Percentiles rank a stretch among this genome's conserved stretches.
Evolutionary conservation across 495 filamentous ascomycete genomes (phyloP).

Genomic region (Aspergillus leporis): DNA sequence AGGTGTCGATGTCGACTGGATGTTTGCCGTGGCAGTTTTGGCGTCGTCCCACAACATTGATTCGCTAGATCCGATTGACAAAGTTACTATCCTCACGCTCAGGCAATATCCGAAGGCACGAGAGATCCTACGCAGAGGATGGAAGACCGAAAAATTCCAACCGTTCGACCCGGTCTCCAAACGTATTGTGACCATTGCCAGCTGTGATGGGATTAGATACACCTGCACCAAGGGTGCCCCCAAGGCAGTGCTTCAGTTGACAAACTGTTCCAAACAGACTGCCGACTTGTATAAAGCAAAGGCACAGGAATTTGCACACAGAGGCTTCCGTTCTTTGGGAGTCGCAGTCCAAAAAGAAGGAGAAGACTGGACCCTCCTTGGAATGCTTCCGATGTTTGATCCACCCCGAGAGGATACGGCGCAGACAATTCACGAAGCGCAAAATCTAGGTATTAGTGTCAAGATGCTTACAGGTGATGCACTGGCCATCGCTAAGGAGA

Average conservation of each 20-base stretch:
- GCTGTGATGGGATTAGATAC: slow-evolving; percentile 61
- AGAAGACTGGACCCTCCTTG: slow-evolving; percentile 63
- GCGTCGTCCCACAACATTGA: slow-evolving; percentile 75
- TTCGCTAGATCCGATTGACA: slow-evolving; percentile 72
- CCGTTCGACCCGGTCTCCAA: slow-evolving; percentile 77
- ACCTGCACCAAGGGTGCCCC: slow-evolving; percentile 72
- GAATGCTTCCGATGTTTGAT: slow-evolving; percentile 76
- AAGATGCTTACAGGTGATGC: slow-evolving; percentile 80
- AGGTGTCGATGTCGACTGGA: slow-evolving; percentile 72
- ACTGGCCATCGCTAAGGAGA: slow-evolving; percentile 75
- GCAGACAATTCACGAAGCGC: slow-evolving; percentile 70
- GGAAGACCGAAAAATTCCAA: slow-evolving; percentile 68
- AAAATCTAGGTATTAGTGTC: slow-evolving; percentile 69
- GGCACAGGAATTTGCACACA: slow-evolving; percentile 69
- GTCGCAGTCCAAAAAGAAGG: slow-evolving; percentile 66
- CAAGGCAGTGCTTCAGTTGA: slow-evolving; percentile 67
- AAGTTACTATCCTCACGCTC: slow-evolving; percentile 68
- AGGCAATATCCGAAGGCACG: slow-evolving; percentile 65
- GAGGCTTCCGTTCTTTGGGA: slow-evolving; percentile 74
- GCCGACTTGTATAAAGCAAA: slow-evolving; percentile 62
- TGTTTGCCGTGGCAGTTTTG: slow-evolving; percentile 71
- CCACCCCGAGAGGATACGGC: slow-evolving; percentile 76
- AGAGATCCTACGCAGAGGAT: slow-evolving; percentile 63
- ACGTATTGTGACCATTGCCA: slow-evolving; percentile 65
- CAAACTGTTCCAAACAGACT: slow-evolving; percentile 60